Evolutionary conservation across 176 grass and related monocot genomes (phyloP).

Genomic region (Oryza coarctata): DNA sequence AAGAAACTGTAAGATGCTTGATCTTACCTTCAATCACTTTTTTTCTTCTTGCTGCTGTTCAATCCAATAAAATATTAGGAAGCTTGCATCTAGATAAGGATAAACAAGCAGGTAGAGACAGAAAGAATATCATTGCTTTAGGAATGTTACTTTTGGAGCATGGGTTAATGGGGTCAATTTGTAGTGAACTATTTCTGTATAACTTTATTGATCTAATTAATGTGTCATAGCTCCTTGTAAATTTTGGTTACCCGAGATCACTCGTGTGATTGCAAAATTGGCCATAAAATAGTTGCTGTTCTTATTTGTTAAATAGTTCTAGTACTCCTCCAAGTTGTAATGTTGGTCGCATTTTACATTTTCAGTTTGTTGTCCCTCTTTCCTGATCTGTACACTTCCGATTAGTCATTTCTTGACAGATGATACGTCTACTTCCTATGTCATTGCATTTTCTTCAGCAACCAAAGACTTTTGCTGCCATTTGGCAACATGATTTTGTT

Average conservation of each 20-base stretch:
- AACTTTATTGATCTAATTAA: background rate
- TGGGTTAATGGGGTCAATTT: background rate
- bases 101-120: background rate
- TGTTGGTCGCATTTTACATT: background rate
- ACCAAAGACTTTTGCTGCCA: background rate
- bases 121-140: background rate
- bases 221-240: background rate
- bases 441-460: background rate
- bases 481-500: background rate
- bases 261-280: background rate
- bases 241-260: background rate
- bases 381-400: background rate
- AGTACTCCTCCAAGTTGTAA: background rate
- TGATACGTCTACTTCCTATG: background rate
- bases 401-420: background rate
- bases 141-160: background rate
- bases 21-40: slow-evolving; percentile 11
- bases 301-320: background rate
- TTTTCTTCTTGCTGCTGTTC: background rate
- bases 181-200: too few species aligned
- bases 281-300: background rate
- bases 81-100: slow-evolving; percentile 8
- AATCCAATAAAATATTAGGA: background rate
- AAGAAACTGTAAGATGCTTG: slow-evolving; percentile 90
- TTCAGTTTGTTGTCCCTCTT: background rate